phyloP scores from a whole-genome alignment of 2,329 filamentous ascomycete species.

The Colletotrichum sp. region DNA sequence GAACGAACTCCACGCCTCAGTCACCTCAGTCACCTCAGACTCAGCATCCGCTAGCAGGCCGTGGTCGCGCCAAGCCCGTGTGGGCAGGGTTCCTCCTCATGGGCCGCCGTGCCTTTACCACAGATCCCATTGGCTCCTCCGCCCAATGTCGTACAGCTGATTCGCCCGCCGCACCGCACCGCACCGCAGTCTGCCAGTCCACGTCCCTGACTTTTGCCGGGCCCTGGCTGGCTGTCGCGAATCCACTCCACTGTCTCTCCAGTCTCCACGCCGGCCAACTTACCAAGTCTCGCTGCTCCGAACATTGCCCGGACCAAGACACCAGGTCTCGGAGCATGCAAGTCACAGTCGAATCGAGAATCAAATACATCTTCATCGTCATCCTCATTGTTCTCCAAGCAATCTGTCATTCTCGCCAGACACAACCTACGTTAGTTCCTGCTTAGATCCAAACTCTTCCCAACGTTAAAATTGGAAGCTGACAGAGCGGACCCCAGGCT shows the following conservation, averaged over 20 bases:
- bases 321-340: neutral
- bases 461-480: neutral
- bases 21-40: neutral
- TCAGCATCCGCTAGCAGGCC: neutral
- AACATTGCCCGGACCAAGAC: neutral
- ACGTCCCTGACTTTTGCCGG: neutral
- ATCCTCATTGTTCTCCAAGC: neutral
- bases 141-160: slow-evolving; percentile 14
- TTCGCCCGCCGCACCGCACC: neutral
- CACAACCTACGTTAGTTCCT: neutral
- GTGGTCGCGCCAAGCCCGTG: neutral
- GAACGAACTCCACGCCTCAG: neutral
- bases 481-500: neutral
- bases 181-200: neutral
- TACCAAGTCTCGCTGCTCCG: neutral
- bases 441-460: neutral
- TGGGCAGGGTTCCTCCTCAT: neutral
- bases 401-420: neutral
- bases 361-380: neutral
- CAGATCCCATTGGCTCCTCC: neutral
- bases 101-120: neutral
- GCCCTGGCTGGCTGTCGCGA: neutral
- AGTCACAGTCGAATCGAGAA: neutral
- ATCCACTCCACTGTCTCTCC: neutral
- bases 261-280: neutral